Evolutionary conservation across 1,284 basidiomycete genomes (phyloP), one percentile per base, ranked within the genome.

Genomic region (Ustilago crameri): DNA sequence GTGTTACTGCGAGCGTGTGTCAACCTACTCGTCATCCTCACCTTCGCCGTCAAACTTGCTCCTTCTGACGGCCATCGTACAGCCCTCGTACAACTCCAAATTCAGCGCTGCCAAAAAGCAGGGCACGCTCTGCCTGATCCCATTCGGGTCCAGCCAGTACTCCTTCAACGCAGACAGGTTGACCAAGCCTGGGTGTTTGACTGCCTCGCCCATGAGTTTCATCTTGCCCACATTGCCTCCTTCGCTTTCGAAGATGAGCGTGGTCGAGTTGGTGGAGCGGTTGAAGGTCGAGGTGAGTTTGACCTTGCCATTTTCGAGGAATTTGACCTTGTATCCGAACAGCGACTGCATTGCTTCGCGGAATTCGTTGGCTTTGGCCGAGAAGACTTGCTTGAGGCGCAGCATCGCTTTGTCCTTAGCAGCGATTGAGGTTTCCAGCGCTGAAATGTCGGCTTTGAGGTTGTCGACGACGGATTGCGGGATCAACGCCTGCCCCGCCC

Each of bases 311-410:
- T 91, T 93, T 4, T 90, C 90, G 65, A 91, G 90, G 81, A 94
- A 93, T 1, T 90, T 89, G 35, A 94, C 86, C 82, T 93, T 93
- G 72, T 92, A 88, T 2, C 93, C 93, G 1, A 95, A 87, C 43
- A 95, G 89, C 0, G 89, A 88, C 0, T 89, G 88, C 48, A 93
- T 89, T 14, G 91, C 89, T 73, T 92, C 90, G 17, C 90, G 87
- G 84, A 94, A 93, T 78, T 93, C 91, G 47, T 88, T 87, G 3
- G 89, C 89, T 82, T 93, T 94, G 34, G 88, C 88, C 0, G 86
- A 84, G 79, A 91, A 93, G 1, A 84, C 83, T 80, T 93, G 87
- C 76, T 91, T 88, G 20, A 94, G 85, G 20, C 92, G 86, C 40
- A 90, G 75, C 24, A 91, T 84, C 24, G 90, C 86, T 80, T 92